Conservation (phyloP, 2,329 filamentous ascomycete species). For the Ampelomyces quisqualis region DNA sequence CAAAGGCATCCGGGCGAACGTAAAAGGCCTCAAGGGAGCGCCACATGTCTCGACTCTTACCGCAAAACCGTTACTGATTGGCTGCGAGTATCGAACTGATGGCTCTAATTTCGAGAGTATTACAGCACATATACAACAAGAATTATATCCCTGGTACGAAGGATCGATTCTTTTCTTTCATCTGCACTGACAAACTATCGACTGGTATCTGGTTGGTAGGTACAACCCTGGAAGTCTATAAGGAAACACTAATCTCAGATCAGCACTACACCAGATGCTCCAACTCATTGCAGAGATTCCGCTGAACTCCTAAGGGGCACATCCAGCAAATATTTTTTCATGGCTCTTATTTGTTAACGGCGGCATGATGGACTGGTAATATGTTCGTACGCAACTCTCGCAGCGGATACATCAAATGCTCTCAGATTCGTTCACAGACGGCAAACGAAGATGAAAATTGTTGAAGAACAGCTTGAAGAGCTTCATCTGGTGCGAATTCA, state of each 20-base stretch:
- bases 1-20: slow-evolving; percentile 8
- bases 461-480: slow-evolving; percentile 1
- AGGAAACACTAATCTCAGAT: neutral
- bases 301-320: slow-evolving; percentile 1
- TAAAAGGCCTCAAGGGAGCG: slow-evolving; percentile 5
- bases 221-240: slow-evolving; percentile 12
- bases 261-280: slow-evolving; percentile 7
- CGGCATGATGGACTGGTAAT: slow-evolving; percentile 8
- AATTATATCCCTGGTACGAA: slow-evolving; percentile 9
- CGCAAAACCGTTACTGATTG: slow-evolving; percentile 22
- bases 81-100: slow-evolving; percentile 20
- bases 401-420: neutral
- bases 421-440: neutral
- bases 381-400: neutral
- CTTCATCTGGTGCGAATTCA: slow-evolving; percentile 18
- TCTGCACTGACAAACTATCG: slow-evolving; percentile 20
- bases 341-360: slow-evolving; percentile 20
- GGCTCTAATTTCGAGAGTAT: slow-evolving; percentile 11
- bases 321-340: slow-evolving; percentile 4
- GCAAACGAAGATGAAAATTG: slow-evolving; percentile 8
- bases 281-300: slow-evolving; percentile 6
- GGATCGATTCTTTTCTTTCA: slow-evolving; percentile 17
- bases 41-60: slow-evolving; percentile 16
- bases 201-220: slow-evolving; percentile 19
- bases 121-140: slow-evolving; percentile 9